Evolutionary conservation across 257 asterid species (phyloP).

Genomic region (Oldenlandia corymbosa): DNA sequence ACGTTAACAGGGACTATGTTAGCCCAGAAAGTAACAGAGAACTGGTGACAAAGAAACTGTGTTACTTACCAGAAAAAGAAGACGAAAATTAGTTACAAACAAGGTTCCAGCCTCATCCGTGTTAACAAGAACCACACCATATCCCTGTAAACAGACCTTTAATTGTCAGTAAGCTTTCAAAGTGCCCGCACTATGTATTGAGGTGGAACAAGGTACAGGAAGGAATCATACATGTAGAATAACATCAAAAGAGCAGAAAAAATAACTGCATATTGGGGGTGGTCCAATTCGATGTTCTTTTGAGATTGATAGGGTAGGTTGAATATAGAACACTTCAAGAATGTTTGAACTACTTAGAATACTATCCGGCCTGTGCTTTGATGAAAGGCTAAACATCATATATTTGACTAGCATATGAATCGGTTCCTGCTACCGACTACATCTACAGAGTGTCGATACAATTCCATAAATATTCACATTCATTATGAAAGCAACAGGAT

Average conservation of each 20-base stretch:
- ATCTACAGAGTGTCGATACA: not conserved
- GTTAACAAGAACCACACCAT: constrained; percentile 92
- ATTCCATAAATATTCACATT: not conserved
- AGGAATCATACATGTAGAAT: too few relatives aligned
- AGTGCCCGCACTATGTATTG: not conserved
- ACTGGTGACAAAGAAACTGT: constrained; percentile 1
- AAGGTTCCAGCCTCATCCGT: constrained; percentile 87
- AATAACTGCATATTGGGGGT: not conserved
- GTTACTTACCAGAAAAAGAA: constrained; percentile 80
- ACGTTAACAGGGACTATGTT: constrained; percentile 1
- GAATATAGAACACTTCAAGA: not conserved
- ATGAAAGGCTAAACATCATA: too few relatives aligned
- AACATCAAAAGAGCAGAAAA: too few relatives aligned
- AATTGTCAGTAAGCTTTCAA: constrained; percentile 25
- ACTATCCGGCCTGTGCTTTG: too few relatives aligned
- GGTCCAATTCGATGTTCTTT: not conserved
- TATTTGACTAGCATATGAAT: not conserved
- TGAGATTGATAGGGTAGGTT: not conserved
- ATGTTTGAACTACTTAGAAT: not conserved
- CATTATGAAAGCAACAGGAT: not conserved
- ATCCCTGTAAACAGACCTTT: constrained; percentile 49
- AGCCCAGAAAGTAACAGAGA: not conserved
- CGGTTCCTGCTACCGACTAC: too few relatives aligned
- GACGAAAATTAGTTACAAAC: constrained; percentile 87
- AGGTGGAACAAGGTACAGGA: not conserved